Evolutionary conservation across 352 stramenopile species (phyloP).

Genomic region (Pythium aphanidermatum): DNA sequence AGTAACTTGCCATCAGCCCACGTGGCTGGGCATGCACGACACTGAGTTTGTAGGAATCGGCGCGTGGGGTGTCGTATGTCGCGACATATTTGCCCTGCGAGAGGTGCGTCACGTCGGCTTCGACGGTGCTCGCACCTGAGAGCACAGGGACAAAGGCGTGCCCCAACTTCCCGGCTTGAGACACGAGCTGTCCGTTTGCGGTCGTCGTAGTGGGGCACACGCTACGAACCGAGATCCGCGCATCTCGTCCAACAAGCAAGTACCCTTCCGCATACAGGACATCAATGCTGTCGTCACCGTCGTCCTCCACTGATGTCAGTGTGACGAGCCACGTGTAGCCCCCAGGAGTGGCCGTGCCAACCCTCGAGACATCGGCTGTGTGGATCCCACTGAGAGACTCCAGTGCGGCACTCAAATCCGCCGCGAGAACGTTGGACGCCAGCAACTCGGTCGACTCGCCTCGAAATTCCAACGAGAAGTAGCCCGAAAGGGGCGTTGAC

Average conservation of each 20-base stretch:
- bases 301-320: conserved; percentile 62
- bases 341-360: conserved; percentile 30
- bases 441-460: conserved; percentile 68
- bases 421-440: conserved; percentile 45
- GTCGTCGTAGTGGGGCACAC: conserved; percentile 42
- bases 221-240: conserved; percentile 29
- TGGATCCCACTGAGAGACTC: conserved; percentile 71
- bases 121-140: conserved; percentile 38
- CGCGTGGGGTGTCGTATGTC: conserved; percentile 84
- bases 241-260: conserved; percentile 42
- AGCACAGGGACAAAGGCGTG: conserved; percentile 67
- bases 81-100: conserved; percentile 78
- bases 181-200: conserved; percentile 17
- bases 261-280: conserved; percentile 83
- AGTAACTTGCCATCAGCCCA: conserved; percentile 91
- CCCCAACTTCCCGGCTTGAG: conserved; percentile 29
- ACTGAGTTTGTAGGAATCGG: conserved; percentile 83
- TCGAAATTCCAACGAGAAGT: conserved; percentile 81
- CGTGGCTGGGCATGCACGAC: conserved; percentile 64
- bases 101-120: conserved; percentile 57
- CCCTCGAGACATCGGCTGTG: conserved; percentile 44
- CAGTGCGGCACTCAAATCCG: conserved; percentile 49
- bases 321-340: conserved; percentile 82
- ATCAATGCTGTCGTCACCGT: conserved; percentile 31
- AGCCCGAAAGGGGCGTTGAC: conserved; percentile 55